These are phyloP conservation scores for Nigrospora sphaerica DNA, from an alignment of 2,329 filamentous ascomycete genomes.

Conservation along the genomic window DNA sequence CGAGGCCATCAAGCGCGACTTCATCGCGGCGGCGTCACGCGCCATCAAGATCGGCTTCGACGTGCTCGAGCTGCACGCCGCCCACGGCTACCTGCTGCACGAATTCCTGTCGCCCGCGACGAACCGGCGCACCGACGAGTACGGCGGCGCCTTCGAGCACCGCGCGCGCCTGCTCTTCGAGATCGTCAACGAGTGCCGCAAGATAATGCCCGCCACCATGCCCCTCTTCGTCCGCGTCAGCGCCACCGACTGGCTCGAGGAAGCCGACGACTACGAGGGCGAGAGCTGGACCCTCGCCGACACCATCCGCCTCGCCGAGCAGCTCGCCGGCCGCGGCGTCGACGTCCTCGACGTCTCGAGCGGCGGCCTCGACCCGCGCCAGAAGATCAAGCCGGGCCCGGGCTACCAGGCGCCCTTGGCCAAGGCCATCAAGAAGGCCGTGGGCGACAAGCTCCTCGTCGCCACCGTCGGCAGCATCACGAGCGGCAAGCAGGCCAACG, in stretches of 20 bases:
- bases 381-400: conserved; percentile 32
- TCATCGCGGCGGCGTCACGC: conserved; percentile 24
- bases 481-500: conserved; percentile 36
- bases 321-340: conserved; percentile 55
- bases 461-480: conserved; percentile 42
- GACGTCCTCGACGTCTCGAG: conserved; percentile 64
- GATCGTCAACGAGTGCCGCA: conserved; percentile 54
- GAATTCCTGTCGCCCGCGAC: conserved; percentile 61
- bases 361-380: conserved; percentile 49
- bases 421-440: conserved; percentile 56
- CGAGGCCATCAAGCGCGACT: conserved; percentile 23
- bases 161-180: conserved; percentile 62
- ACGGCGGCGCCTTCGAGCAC: conserved; percentile 67
- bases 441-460: conserved; percentile 48
- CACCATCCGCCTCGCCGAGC: conserved; percentile 49
- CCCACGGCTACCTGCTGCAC: conserved; percentile 71
- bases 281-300: conserved; percentile 51
- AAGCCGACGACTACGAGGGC: conserved; percentile 27
- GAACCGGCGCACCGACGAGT: conserved; percentile 62
- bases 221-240: conserved; percentile 63
- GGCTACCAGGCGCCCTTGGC: conserved; percentile 63
- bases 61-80: conserved; percentile 62
- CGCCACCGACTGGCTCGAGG: conserved; percentile 62
- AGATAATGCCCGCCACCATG: conserved; percentile 54
- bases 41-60: conserved; percentile 13